These are phyloP conservation scores for Ceratocystis harringtonii DNA, from an alignment of 2,329 filamentous ascomycete species.

Conservation along the genomic window DNA sequence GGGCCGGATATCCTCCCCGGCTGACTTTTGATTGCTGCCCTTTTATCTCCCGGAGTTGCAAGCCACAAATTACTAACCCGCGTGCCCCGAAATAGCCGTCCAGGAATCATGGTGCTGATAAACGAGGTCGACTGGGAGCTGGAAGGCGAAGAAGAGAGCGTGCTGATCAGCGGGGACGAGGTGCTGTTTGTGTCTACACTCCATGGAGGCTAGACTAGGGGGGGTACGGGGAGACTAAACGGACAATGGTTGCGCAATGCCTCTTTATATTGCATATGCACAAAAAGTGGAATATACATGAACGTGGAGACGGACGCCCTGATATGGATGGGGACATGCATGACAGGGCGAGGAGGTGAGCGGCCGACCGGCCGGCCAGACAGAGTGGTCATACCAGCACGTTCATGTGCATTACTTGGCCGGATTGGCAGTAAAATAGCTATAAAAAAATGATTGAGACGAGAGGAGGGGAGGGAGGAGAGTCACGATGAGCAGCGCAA, in stretches of 20 bases:
- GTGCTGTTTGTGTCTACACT: conserved; percentile 93
- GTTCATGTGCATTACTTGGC: no score
- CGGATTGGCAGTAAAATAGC: not conserved
- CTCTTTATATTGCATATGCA: no score
- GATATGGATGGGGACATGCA: no score
- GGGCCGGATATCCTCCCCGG: not conserved
- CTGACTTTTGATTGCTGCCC: not conserved
- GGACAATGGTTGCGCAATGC: no score
- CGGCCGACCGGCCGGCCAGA: no score
- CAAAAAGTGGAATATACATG: no score
- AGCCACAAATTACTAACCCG: conserved; percentile 19
- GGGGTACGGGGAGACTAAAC: not conserved
- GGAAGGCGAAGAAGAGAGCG: conserved; percentile 83
- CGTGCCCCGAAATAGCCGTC: conserved; percentile 46
- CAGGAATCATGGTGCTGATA: conserved; percentile 88
- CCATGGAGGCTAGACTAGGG: conserved; percentile 58
- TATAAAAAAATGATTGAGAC: not conserved
- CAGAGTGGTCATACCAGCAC: no score
- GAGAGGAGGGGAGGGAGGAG: not conserved
- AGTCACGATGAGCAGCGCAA: not conserved
- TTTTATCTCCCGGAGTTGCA: not conserved
- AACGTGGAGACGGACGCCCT: no score
- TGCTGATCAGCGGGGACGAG: conserved; percentile 67
- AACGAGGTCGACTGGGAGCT: conserved; percentile 98
- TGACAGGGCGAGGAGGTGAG: no score